These are phyloP conservation scores for Whalleya microplaca DNA, from an alignment of 2,329 filamentous ascomycete species.

Conservation along the genomic window DNA sequence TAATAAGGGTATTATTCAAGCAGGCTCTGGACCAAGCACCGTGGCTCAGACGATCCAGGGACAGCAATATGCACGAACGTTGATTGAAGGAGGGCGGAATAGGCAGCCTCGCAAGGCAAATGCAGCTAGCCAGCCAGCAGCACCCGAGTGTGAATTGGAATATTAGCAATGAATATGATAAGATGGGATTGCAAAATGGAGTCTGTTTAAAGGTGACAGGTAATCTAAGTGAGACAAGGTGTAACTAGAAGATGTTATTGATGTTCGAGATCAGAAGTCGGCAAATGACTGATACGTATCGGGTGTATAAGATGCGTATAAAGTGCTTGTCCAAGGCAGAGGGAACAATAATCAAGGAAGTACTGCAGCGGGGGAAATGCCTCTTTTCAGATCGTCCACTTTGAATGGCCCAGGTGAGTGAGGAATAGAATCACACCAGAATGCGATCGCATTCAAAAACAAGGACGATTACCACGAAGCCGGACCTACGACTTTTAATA, in stretches of 20 bases:
- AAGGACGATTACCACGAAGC: constrained; percentile 8
- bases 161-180: constrained; percentile 14
- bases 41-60: constrained; percentile 6
- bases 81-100: constrained; percentile 7
- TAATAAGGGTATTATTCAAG: neutral
- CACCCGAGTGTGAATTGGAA: constrained; percentile 9
- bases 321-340: neutral
- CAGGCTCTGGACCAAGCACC: constrained; percentile 2
- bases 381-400: neutral
- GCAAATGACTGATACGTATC: constrained; percentile 9
- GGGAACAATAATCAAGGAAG: neutral
- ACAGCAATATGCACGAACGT: constrained; percentile 13
- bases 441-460: constrained; percentile 4
- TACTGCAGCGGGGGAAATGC: neutral
- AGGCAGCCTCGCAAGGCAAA: constrained; percentile 27
- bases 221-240: constrained; percentile 7
- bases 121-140: constrained; percentile 24
- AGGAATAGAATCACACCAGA: neutral
- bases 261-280: constrained; percentile 6
- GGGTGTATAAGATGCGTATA: constrained; percentile 3
- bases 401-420: neutral
- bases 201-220: constrained; percentile 1
- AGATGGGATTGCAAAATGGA: constrained; percentile 2
- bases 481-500: constrained; percentile 5
- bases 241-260: constrained; percentile 13